Base-by-base conservation (phyloP, 2,329 filamentous ascomycete genomes). In the Alternaria arborescens region DNA sequence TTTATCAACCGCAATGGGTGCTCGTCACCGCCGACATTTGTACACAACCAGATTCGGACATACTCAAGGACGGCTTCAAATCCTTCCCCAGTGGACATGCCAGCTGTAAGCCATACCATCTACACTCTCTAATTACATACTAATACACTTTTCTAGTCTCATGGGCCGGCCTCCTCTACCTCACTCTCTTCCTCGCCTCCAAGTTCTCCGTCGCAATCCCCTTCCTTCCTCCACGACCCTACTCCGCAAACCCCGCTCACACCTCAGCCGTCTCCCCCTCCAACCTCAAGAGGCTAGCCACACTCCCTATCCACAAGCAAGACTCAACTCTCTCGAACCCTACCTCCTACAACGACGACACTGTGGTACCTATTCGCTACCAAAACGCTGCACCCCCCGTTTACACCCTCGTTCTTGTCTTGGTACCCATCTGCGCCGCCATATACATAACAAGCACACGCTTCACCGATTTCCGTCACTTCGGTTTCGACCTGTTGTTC, bases 401-500 rank as follows among this genome's bases (percentile, higher is more conserved):
- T 8, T 94, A 93, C 73, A 88, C 95, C 3, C 83, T 97, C 12
- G 81, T 89, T 44, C 77, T 94, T 34, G 85, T 88, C 2, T 82
- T 93, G 18, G 78, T 92, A 1, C 94, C 94, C 3, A 86, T 93
- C 65, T 90, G 88, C 58, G 82, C 87, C 1, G 90, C 93, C 5
- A 86, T 93, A 64, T 97, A 93, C 80, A 91, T 97, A 64, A 85
- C 90, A n/a, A 87, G 89, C 28, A 94, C 92, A 1, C 90, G 94
- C 11, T 98, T 90, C 86, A 93, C 90, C 61, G 90, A 97, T 77
- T 96, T 90, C 81, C 88, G 92, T 40, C 94, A 98, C 78, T 91
- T 94, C 76, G 93, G 90, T n/a, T 94, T 97, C 76, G 94, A 98
- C 67, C 91, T 97, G 66, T 80, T 97, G 3, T 92, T 91, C 64